Evolutionary conservation across 148 eudicot species (phyloP).

Genomic region (Chenopodium quinoa): DNA sequence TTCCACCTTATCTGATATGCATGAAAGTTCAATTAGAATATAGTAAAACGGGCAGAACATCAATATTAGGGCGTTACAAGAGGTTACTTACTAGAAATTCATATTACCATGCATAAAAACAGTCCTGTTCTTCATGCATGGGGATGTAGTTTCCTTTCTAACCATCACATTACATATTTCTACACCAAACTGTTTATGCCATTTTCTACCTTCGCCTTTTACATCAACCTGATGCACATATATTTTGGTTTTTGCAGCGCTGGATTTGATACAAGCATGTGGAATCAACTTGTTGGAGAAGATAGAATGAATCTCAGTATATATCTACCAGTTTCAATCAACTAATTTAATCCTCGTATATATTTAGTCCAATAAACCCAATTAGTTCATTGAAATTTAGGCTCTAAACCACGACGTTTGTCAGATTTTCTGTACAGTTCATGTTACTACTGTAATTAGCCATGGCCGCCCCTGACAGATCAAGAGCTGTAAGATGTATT

Average conservation of each 20-base stretch:
- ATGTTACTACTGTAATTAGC: not conserved
- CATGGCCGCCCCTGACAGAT: not conserved
- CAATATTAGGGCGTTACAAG: not conserved
- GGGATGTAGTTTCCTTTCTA: not conserved
- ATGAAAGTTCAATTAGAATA: no score
- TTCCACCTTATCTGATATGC: not conserved
- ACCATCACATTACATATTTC: not conserved
- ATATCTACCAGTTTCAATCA: not conserved
- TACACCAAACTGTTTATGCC: not conserved
- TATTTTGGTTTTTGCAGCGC: constrained; percentile 43
- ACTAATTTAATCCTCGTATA: not conserved
- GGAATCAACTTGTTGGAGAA: constrained; percentile 74
- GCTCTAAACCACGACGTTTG: not conserved
- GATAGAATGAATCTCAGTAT: constrained; percentile 30
- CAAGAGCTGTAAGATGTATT: no score
- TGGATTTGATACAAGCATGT: constrained; percentile 60
- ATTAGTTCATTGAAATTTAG: not conserved
- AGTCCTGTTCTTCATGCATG: not conserved
- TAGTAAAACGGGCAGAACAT: not conserved
- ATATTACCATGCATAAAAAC: not conserved
- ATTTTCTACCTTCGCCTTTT: not conserved
- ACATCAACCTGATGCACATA: not conserved
- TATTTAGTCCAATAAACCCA: not conserved
- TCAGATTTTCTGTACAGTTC: not conserved
- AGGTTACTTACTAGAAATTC: not conserved